Evolutionary conservation across 2,329 filamentous ascomycete genomes (phyloP).

Genomic region (Tothia fuscella): DNA sequence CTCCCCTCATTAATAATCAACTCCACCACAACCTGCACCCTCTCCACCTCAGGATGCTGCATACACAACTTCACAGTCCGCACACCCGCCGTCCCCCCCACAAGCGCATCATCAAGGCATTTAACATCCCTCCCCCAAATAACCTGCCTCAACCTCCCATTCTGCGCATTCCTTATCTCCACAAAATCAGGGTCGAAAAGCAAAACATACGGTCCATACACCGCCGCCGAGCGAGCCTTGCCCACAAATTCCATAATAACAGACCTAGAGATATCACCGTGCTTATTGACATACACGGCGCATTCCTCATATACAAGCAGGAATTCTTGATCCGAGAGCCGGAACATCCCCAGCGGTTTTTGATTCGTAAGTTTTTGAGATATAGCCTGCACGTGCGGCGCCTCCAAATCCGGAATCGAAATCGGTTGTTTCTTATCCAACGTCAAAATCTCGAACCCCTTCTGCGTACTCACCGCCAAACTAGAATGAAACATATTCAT

Average conservation of each 20-base stretch:
- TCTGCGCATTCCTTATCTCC: constrained; percentile 92
- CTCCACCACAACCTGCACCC: constrained; percentile 81
- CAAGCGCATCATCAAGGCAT: constrained; percentile 62
- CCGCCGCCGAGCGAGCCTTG: constrained; percentile 72
- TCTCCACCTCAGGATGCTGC: constrained; percentile 79
- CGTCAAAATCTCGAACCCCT: constrained; percentile 90
- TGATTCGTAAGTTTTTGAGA: constrained; percentile 72
- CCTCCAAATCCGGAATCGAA: constrained; percentile 78
- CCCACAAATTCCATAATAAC: constrained; percentile 99
- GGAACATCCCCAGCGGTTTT: constrained; percentile 89
- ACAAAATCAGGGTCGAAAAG: constrained; percentile 95
- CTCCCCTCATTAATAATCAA: constrained; percentile 86
- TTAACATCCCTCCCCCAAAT: constrained; percentile 84
- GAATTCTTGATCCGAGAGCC: constrained; percentile 68
- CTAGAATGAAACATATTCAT: constrained; percentile 95
- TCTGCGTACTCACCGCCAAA: constrained; percentile 79
- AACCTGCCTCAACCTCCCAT: constrained; percentile 84
- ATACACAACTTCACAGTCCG: constrained; percentile 88
- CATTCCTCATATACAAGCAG: constrained; percentile 90
- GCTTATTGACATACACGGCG: constrained; percentile 95
- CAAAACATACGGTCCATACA: constrained; percentile 83
- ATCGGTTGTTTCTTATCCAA: constrained; percentile 94
- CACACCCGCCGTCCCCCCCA: constrained; percentile 19
- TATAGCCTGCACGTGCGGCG: constrained; percentile 71
- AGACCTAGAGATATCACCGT: constrained; percentile 84